Conservation (phyloP, 345 rosid genomes). For the Gossypium thurberi region DNA sequence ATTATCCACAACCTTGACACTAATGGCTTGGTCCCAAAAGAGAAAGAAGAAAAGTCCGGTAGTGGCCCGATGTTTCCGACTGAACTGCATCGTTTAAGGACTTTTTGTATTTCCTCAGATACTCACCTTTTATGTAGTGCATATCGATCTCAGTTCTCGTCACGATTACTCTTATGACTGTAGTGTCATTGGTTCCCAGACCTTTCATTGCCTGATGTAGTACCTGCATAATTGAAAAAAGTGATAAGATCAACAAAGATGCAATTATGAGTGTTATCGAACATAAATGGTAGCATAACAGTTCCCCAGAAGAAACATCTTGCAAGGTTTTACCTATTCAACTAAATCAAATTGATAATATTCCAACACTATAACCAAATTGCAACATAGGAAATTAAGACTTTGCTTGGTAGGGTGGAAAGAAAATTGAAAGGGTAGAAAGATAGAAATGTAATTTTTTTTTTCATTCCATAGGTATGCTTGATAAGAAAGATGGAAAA, state of each 20-base stretch:
- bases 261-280: neutral
- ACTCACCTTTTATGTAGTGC: constrained; percentile 61
- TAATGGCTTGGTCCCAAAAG: constrained; percentile 55
- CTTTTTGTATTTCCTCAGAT: constrained; percentile 48
- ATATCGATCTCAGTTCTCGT: constrained; percentile 69
- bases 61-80: constrained; percentile 63
- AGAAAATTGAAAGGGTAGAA: too few species aligned
- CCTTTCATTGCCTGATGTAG: constrained; percentile 60
- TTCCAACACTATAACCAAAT: neutral
- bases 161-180: constrained; percentile 53
- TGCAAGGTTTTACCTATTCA: neutral
- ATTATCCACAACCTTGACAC: neutral
- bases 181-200: constrained; percentile 48
- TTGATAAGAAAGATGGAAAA: too few species aligned
- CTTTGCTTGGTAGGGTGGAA: too few species aligned
- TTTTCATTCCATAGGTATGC: too few species aligned
- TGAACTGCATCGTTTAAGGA: constrained; percentile 53
- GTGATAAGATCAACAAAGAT: neutral
- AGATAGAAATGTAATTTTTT: too few species aligned
- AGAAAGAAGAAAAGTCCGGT: constrained; percentile 49
- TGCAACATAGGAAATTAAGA: neutral
- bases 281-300: neutral
- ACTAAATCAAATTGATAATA: neutral
- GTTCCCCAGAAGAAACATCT: neutral
- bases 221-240: constrained; percentile 25